Evolutionary conservation across 2,329 filamentous ascomycete genomes (phyloP).

Genomic region (Seiridium unicorne): DNA sequence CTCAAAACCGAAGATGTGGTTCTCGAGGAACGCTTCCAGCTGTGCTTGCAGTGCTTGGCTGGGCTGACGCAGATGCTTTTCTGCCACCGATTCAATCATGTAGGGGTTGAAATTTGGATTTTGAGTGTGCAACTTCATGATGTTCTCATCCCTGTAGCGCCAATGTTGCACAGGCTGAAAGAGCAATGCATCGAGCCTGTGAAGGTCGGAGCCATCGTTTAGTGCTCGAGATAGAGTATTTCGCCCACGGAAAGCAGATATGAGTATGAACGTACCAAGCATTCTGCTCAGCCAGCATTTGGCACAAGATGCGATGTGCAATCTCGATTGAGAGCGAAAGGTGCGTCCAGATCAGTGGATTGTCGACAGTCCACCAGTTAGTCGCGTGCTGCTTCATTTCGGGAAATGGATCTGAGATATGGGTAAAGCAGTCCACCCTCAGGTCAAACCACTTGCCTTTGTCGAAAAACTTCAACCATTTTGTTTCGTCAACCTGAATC

Average conservation of each 20-base stretch:
- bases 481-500: background rate
- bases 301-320: background rate
- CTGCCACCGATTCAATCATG: background rate
- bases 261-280: background rate
- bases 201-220: too few relatives aligned
- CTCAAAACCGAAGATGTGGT: background rate
- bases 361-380: conserved; percentile 11
- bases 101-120: background rate
- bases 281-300: background rate
- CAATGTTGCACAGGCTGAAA: background rate
- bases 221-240: too few relatives aligned
- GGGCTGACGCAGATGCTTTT: background rate
- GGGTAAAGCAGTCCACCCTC: background rate
- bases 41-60: background rate
- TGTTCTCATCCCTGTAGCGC: background rate
- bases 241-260: background rate
- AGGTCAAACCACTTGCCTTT: conserved; percentile 7
- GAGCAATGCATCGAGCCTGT: background rate
- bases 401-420: background rate
- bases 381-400: background rate
- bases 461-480: conserved; percentile 1
- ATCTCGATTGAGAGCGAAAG: conserved; percentile 5
- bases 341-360: conserved; percentile 5
- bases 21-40: background rate
- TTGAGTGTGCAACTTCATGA: background rate